A percentile compares a stretch with the other conserved stretches of the same genome.
phyloP scores from a whole-genome alignment of 2,329 filamentous ascomycete species.

The Colletotrichum theobromicola region DNA sequence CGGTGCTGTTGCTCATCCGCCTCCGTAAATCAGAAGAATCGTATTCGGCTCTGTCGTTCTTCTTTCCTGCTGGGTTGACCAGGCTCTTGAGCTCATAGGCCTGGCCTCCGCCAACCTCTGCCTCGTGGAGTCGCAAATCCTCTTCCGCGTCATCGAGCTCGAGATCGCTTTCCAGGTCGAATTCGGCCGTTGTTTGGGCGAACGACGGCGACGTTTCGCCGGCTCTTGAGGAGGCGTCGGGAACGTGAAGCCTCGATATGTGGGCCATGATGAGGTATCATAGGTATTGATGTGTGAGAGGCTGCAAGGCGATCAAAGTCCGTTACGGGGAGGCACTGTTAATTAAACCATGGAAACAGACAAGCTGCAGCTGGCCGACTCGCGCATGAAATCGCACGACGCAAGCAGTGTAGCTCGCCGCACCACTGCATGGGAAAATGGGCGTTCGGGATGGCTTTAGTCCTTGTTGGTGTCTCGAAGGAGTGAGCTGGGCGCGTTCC shows the following conservation, averaged over 20 bases:
- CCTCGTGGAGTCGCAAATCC: constrained; percentile 28
- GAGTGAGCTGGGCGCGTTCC: not conserved
- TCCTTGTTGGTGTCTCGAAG: not conserved
- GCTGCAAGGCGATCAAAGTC: not conserved
- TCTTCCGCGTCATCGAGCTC: constrained; percentile 24
- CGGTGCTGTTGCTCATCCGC: constrained; percentile 34
- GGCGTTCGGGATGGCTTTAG: not conserved
- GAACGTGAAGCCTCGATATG: not conserved
- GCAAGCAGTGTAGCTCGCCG: not conserved
- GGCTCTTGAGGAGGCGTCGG: not conserved
- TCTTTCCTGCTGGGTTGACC: constrained; percentile 14
- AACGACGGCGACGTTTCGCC: constrained; percentile 38
- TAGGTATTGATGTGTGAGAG: not conserved
- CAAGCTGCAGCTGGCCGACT: not conserved
- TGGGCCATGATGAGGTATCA: constrained; percentile 1
- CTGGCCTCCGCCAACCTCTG: constrained; percentile 33
- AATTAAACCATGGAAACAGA: not conserved
- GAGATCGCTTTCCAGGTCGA: constrained; percentile 39
- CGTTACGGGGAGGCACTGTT: not conserved
- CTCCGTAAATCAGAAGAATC: constrained; percentile 27
- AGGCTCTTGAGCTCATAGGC: constrained; percentile 35
- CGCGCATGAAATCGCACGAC: not conserved
- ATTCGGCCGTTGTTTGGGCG: constrained; percentile 43
- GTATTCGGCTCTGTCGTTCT: constrained; percentile 34
- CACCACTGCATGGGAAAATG: not conserved